These are phyloP conservation scores for Climacium dendroides DNA, from an alignment of 225 moss, liverwort and hornwort genomes.

Conservation along the genomic window DNA sequence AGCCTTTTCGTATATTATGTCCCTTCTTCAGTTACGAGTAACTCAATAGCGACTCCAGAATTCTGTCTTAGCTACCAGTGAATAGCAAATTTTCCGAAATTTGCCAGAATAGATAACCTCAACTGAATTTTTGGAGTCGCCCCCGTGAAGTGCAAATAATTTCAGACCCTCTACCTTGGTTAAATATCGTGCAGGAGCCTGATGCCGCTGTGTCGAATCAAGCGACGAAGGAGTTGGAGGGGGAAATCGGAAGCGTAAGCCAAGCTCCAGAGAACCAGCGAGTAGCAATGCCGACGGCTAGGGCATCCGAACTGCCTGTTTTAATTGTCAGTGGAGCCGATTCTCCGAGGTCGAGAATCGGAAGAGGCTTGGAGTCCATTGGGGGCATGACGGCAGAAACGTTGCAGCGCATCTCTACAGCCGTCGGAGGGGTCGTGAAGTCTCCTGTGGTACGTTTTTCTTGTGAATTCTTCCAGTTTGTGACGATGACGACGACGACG, in stretches of 20 bases:
- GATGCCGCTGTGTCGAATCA: neutral
- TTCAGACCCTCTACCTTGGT: neutral
- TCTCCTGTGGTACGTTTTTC: slow-evolving; percentile 7
- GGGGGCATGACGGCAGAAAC: neutral
- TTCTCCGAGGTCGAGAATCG: neutral
- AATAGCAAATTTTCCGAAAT: neutral
- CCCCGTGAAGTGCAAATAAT: neutral
- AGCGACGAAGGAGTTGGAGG: neutral
- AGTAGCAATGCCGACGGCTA: neutral
- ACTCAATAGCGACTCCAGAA: neutral
- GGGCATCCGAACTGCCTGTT: neutral
- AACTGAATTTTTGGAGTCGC: neutral
- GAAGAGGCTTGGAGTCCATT: slow-evolving; percentile 3
- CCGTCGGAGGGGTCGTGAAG: neutral
- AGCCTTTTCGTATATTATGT: neutral
- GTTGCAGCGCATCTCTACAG: neutral
- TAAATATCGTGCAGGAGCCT: neutral
- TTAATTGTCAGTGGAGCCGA: neutral
- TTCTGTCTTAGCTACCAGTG: neutral
- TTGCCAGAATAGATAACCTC: neutral
- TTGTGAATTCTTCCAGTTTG: neutral
- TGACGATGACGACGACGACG: neutral
- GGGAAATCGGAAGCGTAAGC: neutral
- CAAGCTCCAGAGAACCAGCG: neutral
- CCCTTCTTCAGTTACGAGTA: neutral